phyloP scores from a whole-genome alignment of 495 filamentous ascomycete genomes.

The Tetracladium marchalianum region DNA sequence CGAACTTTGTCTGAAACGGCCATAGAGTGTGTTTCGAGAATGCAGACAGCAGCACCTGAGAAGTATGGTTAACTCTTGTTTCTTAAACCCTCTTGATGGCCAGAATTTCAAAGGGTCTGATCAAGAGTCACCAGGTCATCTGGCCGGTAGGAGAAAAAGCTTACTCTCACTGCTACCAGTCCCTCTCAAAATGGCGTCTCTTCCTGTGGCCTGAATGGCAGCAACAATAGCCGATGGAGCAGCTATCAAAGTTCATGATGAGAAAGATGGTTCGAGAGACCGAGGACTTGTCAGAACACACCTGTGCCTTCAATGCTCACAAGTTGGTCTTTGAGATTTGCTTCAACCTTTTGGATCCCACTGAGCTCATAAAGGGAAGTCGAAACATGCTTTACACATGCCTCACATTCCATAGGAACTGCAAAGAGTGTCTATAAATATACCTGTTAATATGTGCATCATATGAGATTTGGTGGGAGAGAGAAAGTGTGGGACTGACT shows the following conservation, averaged over 20 bases:
- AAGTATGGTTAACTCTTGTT: slow-evolving; percentile 2
- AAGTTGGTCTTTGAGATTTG: slow-evolving; percentile 55
- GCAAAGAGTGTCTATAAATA: slow-evolving; percentile 72
- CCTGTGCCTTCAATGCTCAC: slow-evolving; percentile 60
- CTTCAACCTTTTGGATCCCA: slow-evolving; percentile 60
- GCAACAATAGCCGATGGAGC: slow-evolving; percentile 81
- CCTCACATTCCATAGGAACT: slow-evolving; percentile 84
- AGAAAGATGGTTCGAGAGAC: slow-evolving; percentile 2
- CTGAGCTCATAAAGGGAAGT: slow-evolving; percentile 59
- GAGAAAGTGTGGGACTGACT: slow-evolving; percentile 10
- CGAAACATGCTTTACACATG: slow-evolving; percentile 78
- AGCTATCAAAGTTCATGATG: slow-evolving; percentile 30
- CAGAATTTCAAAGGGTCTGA: not conserved
- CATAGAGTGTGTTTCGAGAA: slow-evolving; percentile 79
- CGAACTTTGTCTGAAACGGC: slow-evolving; percentile 52
- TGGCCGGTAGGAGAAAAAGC: no score
- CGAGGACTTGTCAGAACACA: slow-evolving; percentile 21
- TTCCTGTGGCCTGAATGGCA: slow-evolving; percentile 80
- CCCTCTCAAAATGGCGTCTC: slow-evolving; percentile 89
- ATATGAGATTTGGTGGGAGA: slow-evolving; percentile 8
- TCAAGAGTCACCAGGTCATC: no score
- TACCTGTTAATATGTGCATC: not conserved
- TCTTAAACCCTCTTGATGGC: slow-evolving; percentile 1
- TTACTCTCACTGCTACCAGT: slow-evolving; percentile 71
- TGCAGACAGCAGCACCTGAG: slow-evolving; percentile 84